Evolutionary conservation across 805 yeast genomes (phyloP).

Genomic region (Wickerhamiella dianesei): DNA sequence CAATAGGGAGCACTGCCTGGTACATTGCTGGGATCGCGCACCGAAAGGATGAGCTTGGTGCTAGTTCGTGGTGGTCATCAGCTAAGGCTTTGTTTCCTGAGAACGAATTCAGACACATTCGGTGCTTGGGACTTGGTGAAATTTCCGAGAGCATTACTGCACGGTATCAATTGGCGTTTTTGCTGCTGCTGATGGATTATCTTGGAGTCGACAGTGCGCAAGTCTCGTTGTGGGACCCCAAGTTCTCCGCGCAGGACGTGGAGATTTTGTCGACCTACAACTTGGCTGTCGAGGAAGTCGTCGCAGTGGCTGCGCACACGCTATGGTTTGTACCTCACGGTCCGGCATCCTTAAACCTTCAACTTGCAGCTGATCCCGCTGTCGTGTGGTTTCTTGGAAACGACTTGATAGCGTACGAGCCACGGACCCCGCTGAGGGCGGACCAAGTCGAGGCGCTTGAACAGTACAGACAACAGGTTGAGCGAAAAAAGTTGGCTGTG

Average conservation of each 20-base stretch:
- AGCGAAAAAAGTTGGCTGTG: slow-evolving; percentile 4
- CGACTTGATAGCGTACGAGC: slow-evolving; percentile 14
- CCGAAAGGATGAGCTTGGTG: not conserved
- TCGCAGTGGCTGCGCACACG: slow-evolving; percentile 6
- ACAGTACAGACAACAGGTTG: slow-evolving; percentile 1
- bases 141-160: slow-evolving; percentile 38
- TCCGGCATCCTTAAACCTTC: slow-evolving; percentile 31
- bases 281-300: slow-evolving; percentile 20
- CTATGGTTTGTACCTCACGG: slow-evolving; percentile 68
- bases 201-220: slow-evolving; percentile 13
- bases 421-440: slow-evolving; percentile 26
- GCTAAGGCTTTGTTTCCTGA: not conserved
- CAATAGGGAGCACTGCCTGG: not conserved
- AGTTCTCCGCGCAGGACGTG: slow-evolving; percentile 36
- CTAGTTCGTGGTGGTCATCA: not conserved
- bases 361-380: slow-evolving; percentile 9
- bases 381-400: slow-evolving; percentile 17
- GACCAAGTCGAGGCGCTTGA: slow-evolving; percentile 4
- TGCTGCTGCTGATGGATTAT: slow-evolving; percentile 30
- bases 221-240: slow-evolving; percentile 53
- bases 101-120: slow-evolving; percentile 22
- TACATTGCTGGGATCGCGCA: not conserved
- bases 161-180: slow-evolving; percentile 49
- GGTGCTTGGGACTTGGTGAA: slow-evolving; percentile 64
- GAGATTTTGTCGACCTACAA: slow-evolving; percentile 23